phyloP scores from a whole-genome alignment of 148 eudicot genomes.

The Rhododendron ovatum region DNA sequence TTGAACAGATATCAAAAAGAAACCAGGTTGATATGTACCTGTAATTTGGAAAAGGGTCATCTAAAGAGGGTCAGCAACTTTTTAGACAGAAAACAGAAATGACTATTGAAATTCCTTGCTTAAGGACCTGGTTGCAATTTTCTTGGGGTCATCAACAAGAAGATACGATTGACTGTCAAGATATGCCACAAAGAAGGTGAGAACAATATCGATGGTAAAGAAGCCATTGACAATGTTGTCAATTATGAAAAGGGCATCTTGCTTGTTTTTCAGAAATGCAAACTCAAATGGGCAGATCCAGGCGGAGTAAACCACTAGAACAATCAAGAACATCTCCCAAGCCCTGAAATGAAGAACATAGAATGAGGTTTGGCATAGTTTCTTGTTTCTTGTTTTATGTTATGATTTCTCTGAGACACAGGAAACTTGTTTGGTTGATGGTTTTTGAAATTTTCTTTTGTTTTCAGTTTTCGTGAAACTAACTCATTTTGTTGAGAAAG shows the following conservation, averaged over 20 bases:
- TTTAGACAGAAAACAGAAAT: neutral
- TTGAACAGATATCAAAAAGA: conserved; percentile 78
- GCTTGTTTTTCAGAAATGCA: conserved; percentile 55
- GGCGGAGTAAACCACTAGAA: conserved; percentile 81
- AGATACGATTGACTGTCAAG: conserved; percentile 63
- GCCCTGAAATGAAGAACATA: conserved; percentile 43
- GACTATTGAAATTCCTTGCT: neutral
- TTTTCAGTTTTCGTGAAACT: neutral
- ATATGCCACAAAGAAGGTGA: conserved; percentile 92
- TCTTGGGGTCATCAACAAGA: conserved; percentile 67
- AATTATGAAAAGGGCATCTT: conserved; percentile 43
- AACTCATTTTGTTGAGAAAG: neutral
- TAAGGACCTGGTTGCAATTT: conserved; percentile 59
- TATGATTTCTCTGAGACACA: neutral
- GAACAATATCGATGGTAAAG: conserved; percentile 76
- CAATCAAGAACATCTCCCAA: conserved; percentile 76
- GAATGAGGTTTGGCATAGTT: neutral
- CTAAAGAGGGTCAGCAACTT: neutral
- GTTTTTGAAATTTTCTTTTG: neutral
- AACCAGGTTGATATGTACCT: conserved; percentile 93
- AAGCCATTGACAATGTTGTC: conserved; percentile 81
- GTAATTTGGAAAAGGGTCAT: conserved; percentile 8
- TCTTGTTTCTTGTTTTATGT: neutral
- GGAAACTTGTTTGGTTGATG: neutral
- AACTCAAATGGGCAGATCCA: conserved; percentile 91